phyloP scores from a whole-genome alignment of 2,329 filamentous ascomycete genomes.

The Xylaria polymorpha region DNA sequence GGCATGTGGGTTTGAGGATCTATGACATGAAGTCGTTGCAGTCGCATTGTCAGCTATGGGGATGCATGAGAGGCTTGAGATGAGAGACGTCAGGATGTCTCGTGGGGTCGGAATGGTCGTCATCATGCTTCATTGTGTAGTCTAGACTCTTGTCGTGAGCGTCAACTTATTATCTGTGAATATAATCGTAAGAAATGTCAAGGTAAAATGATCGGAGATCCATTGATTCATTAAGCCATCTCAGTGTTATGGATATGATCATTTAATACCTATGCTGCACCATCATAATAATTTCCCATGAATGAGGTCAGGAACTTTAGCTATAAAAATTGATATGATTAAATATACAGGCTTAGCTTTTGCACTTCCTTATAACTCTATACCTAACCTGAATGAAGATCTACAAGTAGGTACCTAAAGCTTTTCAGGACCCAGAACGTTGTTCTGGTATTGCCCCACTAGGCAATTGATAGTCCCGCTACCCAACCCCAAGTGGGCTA shows the following conservation, averaged over 20 bases:
- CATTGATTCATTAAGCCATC: too few species aligned
- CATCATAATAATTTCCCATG: background rate
- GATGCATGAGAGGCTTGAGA: slow-evolving; percentile 56
- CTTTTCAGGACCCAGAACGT: too few species aligned
- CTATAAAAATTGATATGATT: too few species aligned
- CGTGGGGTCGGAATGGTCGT: slow-evolving; percentile 54
- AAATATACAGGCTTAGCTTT: too few species aligned
- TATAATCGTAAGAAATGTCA: background rate
- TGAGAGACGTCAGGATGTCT: slow-evolving; percentile 62
- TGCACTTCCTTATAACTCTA: too few species aligned
- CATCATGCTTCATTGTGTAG: slow-evolving; percentile 30
- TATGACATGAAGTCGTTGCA: slow-evolving; percentile 35
- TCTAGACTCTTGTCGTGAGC: background rate
- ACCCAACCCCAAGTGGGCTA: background rate
- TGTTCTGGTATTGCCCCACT: too few species aligned
- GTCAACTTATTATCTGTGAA: background rate
- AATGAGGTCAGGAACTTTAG: background rate
- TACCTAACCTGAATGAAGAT: too few species aligned
- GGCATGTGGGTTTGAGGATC: slow-evolving; percentile 14
- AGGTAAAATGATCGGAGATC: background rate
- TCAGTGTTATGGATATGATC: background rate
- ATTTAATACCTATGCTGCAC: background rate
- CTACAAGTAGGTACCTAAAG: too few species aligned
- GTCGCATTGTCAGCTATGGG: slow-evolving; percentile 39
- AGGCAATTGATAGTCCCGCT: too few species aligned